phyloP scores from a whole-genome alignment of 169 alveolate species.

The Miamiensis avidus region DNA sequence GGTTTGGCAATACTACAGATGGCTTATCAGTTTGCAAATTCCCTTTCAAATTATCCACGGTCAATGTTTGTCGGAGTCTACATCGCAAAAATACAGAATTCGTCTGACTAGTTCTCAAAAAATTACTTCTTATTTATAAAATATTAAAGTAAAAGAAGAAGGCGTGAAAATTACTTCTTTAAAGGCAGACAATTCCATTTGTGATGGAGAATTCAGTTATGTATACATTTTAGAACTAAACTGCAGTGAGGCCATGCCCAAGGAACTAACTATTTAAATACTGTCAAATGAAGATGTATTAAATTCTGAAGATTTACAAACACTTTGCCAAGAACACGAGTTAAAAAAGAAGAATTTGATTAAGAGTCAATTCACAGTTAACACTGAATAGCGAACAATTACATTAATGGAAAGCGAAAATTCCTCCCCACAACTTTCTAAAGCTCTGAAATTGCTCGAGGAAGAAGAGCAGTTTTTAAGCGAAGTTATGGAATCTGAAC shows the following conservation, averaged over 20 bases:
- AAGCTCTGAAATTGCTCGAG: too few relatives aligned
- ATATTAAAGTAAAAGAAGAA: too few relatives aligned
- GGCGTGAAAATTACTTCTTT: too few relatives aligned
- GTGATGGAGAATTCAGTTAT: not conserved
- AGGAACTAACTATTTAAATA: not conserved
- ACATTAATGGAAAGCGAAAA: too few relatives aligned
- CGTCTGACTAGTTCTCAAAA: not conserved
- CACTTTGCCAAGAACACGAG: not conserved
- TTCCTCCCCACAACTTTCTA: too few relatives aligned
- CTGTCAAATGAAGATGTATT: too few relatives aligned
- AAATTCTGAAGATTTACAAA: not conserved
- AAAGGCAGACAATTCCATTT: too few relatives aligned
- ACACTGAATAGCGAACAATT: too few relatives aligned
- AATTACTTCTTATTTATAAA: not conserved
- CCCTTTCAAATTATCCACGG: conserved; percentile 6
- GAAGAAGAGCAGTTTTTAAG: not conserved
- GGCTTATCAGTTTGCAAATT: conserved; percentile 25
- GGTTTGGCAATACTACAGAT: conserved; percentile 40
- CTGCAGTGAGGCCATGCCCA: not conserved
- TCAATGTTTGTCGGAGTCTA: not conserved
- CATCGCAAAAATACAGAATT: not conserved
- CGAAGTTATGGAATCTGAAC: not conserved
- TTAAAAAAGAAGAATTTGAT: not conserved
- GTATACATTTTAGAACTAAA: too few relatives aligned
- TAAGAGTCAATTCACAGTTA: not conserved